Evolutionary conservation across 108 stramenopile genomes (phyloP).

Genomic region (Skeletonema menzelii): DNA sequence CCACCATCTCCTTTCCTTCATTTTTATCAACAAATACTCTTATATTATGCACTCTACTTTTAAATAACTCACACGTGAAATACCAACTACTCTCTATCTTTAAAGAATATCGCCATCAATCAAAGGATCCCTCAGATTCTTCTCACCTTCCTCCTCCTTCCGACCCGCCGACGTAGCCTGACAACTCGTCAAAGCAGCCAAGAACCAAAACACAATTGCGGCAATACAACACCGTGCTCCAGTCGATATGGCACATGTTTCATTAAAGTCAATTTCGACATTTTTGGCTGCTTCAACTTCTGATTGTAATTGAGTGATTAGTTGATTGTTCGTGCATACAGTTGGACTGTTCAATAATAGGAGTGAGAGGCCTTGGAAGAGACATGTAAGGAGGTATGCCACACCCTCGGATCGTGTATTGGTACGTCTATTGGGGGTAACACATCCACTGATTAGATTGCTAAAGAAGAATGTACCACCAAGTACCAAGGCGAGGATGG

Average conservation of each 20-base stretch:
- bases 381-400: not conserved
- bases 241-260: slow-evolving; percentile 4
- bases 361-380: slow-evolving; percentile 10
- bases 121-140: not conserved
- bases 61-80: too few relatives aligned
- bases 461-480: slow-evolving; percentile 33
- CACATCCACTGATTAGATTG: slow-evolving; percentile 28
- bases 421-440: not conserved
- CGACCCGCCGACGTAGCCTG: not conserved
- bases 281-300: not conserved
- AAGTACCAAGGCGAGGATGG: slow-evolving; percentile 37
- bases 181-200: slow-evolving; percentile 1
- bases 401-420: not conserved
- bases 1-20: too few relatives aligned
- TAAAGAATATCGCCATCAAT: not conserved
- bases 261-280: slow-evolving; percentile 1
- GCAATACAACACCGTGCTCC: slow-evolving; percentile 9
- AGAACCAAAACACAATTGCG: slow-evolving; percentile 15
- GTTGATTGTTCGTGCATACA: slow-evolving; percentile 6
- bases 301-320: not conserved
- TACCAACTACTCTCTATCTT: too few relatives aligned
- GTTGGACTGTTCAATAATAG: slow-evolving; percentile 14
- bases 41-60: too few relatives aligned
- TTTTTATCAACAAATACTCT: too few relatives aligned
- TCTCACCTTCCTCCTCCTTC: not conserved